These are phyloP conservation scores for Paraphaeosphaeria minitans DNA, from an alignment of 2,329 filamentous ascomycete species.

Conservation along the genomic window DNA sequence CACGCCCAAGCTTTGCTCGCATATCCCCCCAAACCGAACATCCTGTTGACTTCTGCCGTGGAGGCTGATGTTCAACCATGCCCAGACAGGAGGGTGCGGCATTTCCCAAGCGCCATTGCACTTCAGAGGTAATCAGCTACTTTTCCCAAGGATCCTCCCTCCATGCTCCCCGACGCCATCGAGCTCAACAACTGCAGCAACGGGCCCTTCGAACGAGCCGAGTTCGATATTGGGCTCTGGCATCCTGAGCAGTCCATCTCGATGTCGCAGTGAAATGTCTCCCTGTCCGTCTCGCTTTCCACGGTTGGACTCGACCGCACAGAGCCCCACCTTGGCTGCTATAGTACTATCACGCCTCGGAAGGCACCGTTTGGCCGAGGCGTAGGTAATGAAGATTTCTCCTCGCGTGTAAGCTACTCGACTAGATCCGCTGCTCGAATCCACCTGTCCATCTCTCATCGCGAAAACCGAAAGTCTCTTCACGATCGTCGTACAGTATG, in stretches of 20 bases:
- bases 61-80: neutral
- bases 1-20: neutral
- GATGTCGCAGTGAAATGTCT: constrained; percentile 1
- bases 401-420: constrained; percentile 1
- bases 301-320: constrained; percentile 12
- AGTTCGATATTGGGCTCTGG: constrained; percentile 2
- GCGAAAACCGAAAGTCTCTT: neutral
- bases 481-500: neutral
- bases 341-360: constrained; percentile 2
- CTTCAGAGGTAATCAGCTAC: constrained; percentile 28
- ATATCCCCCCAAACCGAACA: constrained; percentile 3
- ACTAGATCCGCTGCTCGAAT: neutral
- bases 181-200: constrained; percentile 13
- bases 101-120: constrained; percentile 23
- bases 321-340: constrained; percentile 7
- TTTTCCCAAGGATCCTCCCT: constrained; percentile 17
- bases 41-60: neutral
- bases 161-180: neutral
- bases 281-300: constrained; percentile 2
- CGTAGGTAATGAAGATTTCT: neutral
- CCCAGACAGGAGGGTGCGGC: constrained; percentile 18
- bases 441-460: neutral
- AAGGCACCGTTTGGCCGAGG: constrained; percentile 7
- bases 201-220: constrained; percentile 30
- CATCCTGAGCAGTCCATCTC: neutral